phyloP scores from a whole-genome alignment of 495 filamentous ascomycete species.

The Lophiotrema nucula region DNA sequence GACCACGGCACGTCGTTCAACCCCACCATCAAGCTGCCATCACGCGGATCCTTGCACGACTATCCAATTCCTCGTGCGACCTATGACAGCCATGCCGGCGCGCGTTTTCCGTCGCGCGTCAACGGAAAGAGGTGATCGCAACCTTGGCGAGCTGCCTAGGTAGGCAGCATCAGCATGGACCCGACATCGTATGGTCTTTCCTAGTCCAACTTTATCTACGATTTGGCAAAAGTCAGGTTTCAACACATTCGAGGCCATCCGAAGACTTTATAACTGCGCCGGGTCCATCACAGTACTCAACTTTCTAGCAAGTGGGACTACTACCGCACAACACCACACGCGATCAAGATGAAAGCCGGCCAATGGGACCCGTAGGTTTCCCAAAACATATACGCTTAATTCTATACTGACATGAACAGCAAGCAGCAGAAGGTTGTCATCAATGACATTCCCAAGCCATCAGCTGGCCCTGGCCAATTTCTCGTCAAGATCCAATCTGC shows the following conservation, averaged over 20 bases:
- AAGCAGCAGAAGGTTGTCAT: constrained; percentile 36
- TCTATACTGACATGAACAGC: constrained; percentile 4
- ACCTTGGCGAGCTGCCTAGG: too few relatives aligned
- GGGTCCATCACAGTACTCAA: background rate
- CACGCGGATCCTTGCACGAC: background rate
- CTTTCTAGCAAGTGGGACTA: background rate
- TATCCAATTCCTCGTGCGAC: background rate
- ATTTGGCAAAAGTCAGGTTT: too few relatives aligned
- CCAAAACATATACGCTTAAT: too few relatives aligned
- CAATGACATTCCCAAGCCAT: constrained; percentile 43
- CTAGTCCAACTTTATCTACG: too few relatives aligned
- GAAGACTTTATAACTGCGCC: background rate
- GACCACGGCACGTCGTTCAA: background rate
- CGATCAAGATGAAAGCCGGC: constrained; percentile 25
- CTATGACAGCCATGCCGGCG: background rate
- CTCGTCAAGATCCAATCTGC: constrained; percentile 44
- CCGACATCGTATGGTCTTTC: too few relatives aligned
- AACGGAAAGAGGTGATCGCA: background rate
- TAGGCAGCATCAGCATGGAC: too few relatives aligned
- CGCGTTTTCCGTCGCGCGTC: constrained; percentile 3
- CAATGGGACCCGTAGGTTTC: constrained; percentile 25
- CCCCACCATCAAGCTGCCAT: background rate
- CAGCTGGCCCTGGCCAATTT: constrained; percentile 36
- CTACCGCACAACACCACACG: too few relatives aligned
- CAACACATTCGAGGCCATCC: background rate